Evolutionary conservation across 441 rosid genomes (phyloP), one percentile per base, ranked within the genome.

Genomic region (Pelargonium australe): DNA sequence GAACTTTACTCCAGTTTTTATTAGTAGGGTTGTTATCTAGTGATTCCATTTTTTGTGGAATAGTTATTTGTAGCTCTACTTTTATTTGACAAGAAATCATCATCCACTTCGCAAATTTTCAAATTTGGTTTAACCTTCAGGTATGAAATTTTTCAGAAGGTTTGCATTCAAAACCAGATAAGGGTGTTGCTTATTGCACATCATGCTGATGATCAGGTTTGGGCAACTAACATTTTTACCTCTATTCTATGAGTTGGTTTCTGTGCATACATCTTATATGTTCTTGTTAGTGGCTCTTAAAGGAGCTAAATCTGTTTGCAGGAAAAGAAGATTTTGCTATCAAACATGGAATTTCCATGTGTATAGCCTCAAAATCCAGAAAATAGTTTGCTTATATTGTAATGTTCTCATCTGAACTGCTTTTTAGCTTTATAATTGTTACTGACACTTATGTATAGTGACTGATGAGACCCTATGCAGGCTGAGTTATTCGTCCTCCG

Each of bases 171-270:
- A 69, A 81, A 85, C 55, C 90, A 75, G 79, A 83, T 80, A 64
- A 69, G 82, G 14, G 96, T 89, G 71, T 81, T 95, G 71, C 92
- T 95, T 75, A 80, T 92, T 80, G 99, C 97, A 0, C 99, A 95
- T 79, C 99, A 90, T 68, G 90, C 91, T 23, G 97, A 90, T 80
- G 99, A 91, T 73, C 99, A 91, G 99, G 99, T 94, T 76, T 66
- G 75, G 43, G 31, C 63, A 19, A 8, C 63, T 58, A 19, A 58
- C 23, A 58, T 58, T 58, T 7, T 58, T 12, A 7, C 31, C 23
- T 58, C 20, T 49, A 49, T 49, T 49, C n/a, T 49, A 13, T 12
- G 57, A 49, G 57, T 49, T 1, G 57, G n/a, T 49, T 12, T 49
- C 1, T 49, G 57, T 49, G 17, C 57, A 58, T 17, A 14, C 40